A percentile compares a stretch with the other conserved stretches of the same genome.
phyloP scores from a whole-genome alignment of 2,329 filamentous ascomycete genomes.

The Colletotrichum sojae region DNA sequence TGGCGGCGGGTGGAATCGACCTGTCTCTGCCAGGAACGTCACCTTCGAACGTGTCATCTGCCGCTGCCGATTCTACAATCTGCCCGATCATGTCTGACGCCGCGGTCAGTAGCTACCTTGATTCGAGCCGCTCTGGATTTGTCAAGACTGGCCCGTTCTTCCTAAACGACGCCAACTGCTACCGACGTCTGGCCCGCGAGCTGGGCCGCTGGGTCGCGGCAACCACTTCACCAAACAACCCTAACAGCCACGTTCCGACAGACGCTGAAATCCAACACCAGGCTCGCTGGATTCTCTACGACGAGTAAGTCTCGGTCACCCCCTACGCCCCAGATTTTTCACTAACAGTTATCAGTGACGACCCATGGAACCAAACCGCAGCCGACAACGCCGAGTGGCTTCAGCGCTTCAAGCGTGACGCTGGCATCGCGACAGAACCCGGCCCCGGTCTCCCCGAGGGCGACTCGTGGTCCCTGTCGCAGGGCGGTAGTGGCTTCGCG shows the following conservation, averaged over 20 bases:
- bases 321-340: neutral
- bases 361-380: constrained; percentile 75
- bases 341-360: constrained; percentile 59
- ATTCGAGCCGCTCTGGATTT: neutral
- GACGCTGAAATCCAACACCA: constrained; percentile 76
- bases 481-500: constrained; percentile 68
- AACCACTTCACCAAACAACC: constrained; percentile 72
- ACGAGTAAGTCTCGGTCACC: constrained; percentile 63
- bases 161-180: constrained; percentile 74
- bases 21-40: constrained; percentile 15
- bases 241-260: constrained; percentile 69
- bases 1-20: neutral
- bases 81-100: constrained; percentile 8
- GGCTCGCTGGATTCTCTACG: constrained; percentile 73
- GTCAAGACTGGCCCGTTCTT: constrained; percentile 56
- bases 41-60: constrained; percentile 2
- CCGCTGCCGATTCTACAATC: neutral
- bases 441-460: constrained; percentile 65
- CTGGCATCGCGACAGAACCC: constrained; percentile 63
- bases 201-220: constrained; percentile 66
- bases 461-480: constrained; percentile 61
- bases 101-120: neutral
- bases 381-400: constrained; percentile 77
- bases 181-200: constrained; percentile 67
- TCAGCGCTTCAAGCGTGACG: constrained; percentile 72